Evolutionary conservation across 805 yeast species (phyloP).

Genomic region (Cyberlindnera lachancei): DNA sequence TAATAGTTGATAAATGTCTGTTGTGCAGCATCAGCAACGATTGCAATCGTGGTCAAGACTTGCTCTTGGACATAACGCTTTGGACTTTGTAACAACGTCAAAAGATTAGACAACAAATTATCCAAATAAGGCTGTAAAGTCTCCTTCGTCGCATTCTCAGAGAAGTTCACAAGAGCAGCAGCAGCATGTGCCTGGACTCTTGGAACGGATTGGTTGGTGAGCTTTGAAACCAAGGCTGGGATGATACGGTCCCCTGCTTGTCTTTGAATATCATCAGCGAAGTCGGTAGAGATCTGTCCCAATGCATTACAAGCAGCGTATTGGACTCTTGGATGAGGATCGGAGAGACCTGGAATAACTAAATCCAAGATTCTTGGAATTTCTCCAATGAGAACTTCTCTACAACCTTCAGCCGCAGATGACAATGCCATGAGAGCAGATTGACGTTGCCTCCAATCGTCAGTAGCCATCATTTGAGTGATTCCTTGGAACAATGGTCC

Average conservation of each 20-base stretch:
- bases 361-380: conserved; percentile 76
- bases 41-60: conserved; percentile 92
- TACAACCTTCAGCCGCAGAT: conserved; percentile 95
- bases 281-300: conserved; percentile 96
- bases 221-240: conserved; percentile 81
- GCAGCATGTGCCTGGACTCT: conserved; percentile 98
- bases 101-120: conserved; percentile 61
- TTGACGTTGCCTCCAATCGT: conserved; percentile 89
- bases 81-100: conserved; percentile 73
- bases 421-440: conserved; percentile 97
- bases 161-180: conserved; percentile 93
- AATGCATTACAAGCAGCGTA: conserved; percentile 95
- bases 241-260: conserved; percentile 71
- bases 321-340: conserved; percentile 89
- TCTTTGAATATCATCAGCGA: conserved; percentile 82
- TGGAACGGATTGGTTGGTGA: conserved; percentile 67
- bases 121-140: conserved; percentile 91
- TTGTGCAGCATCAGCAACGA: conserved; percentile 95
- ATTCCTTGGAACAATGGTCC: conserved; percentile 80
- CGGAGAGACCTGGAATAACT: conserved; percentile 78
- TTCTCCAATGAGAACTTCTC: conserved; percentile 77
- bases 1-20: conserved; percentile 82
- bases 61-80: conserved; percentile 95
- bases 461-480: conserved; percentile 72
- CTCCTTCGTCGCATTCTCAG: conserved; percentile 85